These are phyloP conservation scores for Penicillium malachiteum DNA, from an alignment of 495 filamentous ascomycete genomes.

Conservation along the genomic window DNA sequence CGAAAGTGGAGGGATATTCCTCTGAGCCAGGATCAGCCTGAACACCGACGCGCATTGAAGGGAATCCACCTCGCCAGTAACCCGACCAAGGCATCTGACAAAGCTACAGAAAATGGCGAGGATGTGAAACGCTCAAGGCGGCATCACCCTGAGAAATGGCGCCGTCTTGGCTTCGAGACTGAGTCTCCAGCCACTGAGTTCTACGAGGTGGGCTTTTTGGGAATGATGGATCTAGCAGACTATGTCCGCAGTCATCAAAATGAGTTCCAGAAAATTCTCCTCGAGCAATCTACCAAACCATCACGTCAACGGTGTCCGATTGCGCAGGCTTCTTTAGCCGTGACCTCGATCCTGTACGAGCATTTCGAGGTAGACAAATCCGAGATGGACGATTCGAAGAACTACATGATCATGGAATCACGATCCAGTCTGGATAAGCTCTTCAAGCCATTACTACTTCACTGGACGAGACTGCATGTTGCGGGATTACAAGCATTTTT, in stretches of 20 bases:
- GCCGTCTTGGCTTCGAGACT: slow-evolving; percentile 85
- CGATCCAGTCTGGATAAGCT: slow-evolving; percentile 78
- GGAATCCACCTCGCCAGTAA: slow-evolving; percentile 81
- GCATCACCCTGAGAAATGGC: slow-evolving; percentile 92
- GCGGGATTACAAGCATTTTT: slow-evolving; percentile 87
- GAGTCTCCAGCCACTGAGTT: slow-evolving; percentile 86
- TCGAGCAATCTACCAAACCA: slow-evolving; percentile 82
- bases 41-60: slow-evolving; percentile 85
- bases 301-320: slow-evolving; percentile 78
- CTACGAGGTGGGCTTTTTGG: slow-evolving; percentile 80
- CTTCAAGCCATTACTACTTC: slow-evolving; percentile 84
- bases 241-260: slow-evolving; percentile 90
- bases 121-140: slow-evolving; percentile 55
- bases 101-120: slow-evolving; percentile 29
- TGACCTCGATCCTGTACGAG: slow-evolving; percentile 86
- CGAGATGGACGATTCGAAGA: slow-evolving; percentile 76
- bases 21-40: slow-evolving; percentile 80
- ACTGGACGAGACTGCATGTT: slow-evolving; percentile 95
- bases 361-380: slow-evolving; percentile 93
- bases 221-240: slow-evolving; percentile 96
- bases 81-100: slow-evolving; percentile 51
- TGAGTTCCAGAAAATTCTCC: slow-evolving; percentile 82
- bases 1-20: slow-evolving; percentile 86
- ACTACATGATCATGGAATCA: slow-evolving; percentile 73
- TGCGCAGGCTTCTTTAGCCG: slow-evolving; percentile 80